Percentiles rank a stretch among this genome's conserved stretches.
phyloP scores from a whole-genome alignment of 805 yeast species.

The Starmerella bacillaris region DNA sequence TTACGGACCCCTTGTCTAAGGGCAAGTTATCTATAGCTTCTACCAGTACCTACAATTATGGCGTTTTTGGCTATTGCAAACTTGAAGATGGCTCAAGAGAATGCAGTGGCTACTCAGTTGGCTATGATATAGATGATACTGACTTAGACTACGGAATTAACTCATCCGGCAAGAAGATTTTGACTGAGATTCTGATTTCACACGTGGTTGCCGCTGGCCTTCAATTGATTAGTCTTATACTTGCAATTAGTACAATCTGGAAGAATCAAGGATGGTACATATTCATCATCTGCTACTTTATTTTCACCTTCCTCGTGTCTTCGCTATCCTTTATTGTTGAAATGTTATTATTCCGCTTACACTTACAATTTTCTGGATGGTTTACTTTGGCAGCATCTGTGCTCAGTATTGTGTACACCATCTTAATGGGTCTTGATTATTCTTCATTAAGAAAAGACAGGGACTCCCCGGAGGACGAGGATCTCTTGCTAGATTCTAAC shows the following conservation, averaged over 20 bases:
- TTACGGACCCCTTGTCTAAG: constrained; percentile 42
- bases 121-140: constrained; percentile 18
- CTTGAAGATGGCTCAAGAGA: constrained; percentile 21
- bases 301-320: constrained; percentile 51
- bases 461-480: no score
- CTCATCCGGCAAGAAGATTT: constrained; percentile 40
- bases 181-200: constrained; percentile 44
- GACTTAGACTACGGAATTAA: constrained; percentile 24
- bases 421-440: neutral
- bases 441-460: no score
- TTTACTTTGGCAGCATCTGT: constrained; percentile 51
- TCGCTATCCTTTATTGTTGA: constrained; percentile 68
- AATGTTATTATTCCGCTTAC: constrained; percentile 56
- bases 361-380: constrained; percentile 76
- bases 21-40: constrained; percentile 31
- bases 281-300: constrained; percentile 37
- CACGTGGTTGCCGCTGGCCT: constrained; percentile 49
- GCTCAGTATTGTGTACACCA: constrained; percentile 18
- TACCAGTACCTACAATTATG: constrained; percentile 36
- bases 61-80: constrained; percentile 54
- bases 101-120: constrained; percentile 14
- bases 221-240: constrained; percentile 30
- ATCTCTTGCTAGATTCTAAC: neutral
- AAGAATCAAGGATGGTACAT: constrained; percentile 30
- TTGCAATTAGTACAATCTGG: constrained; percentile 28